Base-by-base conservation (phyloP, 1,139 yeast species). In the Petasospora rhodanensis region DNA sequence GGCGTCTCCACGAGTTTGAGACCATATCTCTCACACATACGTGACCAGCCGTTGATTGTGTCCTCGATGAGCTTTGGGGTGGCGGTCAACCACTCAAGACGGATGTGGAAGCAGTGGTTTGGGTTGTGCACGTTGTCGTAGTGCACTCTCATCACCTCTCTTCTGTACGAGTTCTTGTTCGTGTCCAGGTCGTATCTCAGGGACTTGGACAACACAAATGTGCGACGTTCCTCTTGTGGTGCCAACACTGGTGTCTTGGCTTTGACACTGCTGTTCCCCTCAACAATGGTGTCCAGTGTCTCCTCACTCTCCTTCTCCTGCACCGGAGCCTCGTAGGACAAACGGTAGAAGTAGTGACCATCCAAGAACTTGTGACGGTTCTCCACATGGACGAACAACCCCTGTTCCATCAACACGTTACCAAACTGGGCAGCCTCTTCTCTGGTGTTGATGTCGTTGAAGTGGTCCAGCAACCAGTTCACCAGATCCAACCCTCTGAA, bases 61-160 rank as follows among this genome's bases (percentile, higher is more conserved):
- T 91, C 96, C 47, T 93, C 98, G 37, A 93, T 79, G 31, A 91
- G 70, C 51, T 81, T 83, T 1, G 95, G 83, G 0, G 97, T 86
- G 0, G 95, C 79, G 40, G 84, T 85, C 23, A 91, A 63, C 98
- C 99, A 93, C 56, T 91, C 96, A 18, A 91, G 61, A 34, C 96
- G 67, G 22, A 93, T 70, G 51, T 89, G 98, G 62, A 79, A 93
- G 52, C 97, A 89, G 52, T 89, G 95, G 42, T 86, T 94, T 0
- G 97, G 96, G 53, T 89, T 91, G 54, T 87, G 97, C 4, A 87
- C 91, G 35, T 79, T 70, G 55, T 93, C 98, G 51, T 85, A 84
- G 58, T 91, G 97, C 4, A 91, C 87, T 4, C 79, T 77, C 24
- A 89, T 65, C 10, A 78, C 59, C 49, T 93, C 98, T 0, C 84